A percentile compares a stretch with the other conserved stretches of the same genome.
Conservation (phyloP, 179 eudicot genomes). For the Beta lomatogona region DNA sequence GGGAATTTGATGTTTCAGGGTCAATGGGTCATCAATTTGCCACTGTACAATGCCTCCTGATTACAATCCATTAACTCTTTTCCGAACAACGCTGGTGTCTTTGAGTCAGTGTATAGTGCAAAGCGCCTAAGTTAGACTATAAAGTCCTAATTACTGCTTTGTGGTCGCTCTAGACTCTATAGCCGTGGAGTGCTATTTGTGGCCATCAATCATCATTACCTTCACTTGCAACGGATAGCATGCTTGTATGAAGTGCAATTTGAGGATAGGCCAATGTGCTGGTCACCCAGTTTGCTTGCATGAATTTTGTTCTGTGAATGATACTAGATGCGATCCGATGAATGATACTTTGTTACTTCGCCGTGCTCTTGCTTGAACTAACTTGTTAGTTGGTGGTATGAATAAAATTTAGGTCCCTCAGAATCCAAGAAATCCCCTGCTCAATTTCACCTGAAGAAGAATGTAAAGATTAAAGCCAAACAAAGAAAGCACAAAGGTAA, state of each 20-base stretch:
- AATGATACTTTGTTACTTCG: neutral
- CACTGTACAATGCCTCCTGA: neutral
- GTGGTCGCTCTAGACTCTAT: neutral
- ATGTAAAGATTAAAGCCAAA: slow-evolving; percentile 58
- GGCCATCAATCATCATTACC: neutral
- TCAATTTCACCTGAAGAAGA: slow-evolving; percentile 72
- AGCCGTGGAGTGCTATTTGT: neutral
- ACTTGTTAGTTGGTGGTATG: neutral
- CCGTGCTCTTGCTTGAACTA: neutral
- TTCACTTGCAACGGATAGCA: neutral
- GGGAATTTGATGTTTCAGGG: too few species aligned
- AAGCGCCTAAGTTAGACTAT: neutral
- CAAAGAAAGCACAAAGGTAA: slow-evolving; percentile 54
- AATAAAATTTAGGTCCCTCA: slow-evolving; percentile 44
- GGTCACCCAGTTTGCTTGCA: neutral
- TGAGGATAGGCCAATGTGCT: neutral
- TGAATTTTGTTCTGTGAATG: too few species aligned
- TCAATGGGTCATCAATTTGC: too few species aligned
- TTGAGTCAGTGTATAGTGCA: neutral
- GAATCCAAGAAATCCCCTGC: slow-evolving; percentile 44
- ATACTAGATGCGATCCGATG: neutral
- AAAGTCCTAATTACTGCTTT: neutral
- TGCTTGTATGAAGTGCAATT: neutral
- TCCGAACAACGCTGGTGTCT: neutral
- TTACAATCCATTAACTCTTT: neutral